Evolutionary conservation across 768 basidiomycete genomes (phyloP).

Genomic region (Mrakia hoshinonis): DNA sequence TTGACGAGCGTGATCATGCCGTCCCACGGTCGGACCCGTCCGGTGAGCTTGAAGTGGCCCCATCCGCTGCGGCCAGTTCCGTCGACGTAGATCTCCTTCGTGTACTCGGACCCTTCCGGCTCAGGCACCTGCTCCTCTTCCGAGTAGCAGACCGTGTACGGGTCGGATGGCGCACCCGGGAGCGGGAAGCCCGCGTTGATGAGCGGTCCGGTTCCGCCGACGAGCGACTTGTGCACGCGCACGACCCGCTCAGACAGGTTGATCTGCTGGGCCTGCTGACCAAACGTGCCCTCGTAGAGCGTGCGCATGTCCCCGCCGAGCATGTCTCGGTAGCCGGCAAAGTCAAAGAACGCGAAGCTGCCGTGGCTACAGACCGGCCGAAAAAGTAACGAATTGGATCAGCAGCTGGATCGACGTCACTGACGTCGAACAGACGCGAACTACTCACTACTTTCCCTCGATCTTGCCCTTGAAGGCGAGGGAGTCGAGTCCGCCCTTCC

Average conservation of each 20-base stretch:
- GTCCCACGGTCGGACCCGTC: constrained; percentile 21
- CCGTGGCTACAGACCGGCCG: neutral
- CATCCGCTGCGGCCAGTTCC: constrained; percentile 14
- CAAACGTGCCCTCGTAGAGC: constrained; percentile 19
- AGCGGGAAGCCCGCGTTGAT: constrained; percentile 25
- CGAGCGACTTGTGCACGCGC: neutral
- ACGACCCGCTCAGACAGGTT: constrained; percentile 13
- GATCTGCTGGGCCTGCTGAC: constrained; percentile 23
- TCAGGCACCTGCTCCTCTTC: constrained; percentile 22
- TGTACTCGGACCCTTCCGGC: constrained; percentile 15
- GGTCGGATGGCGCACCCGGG: neutral
- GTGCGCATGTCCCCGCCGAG: neutral
- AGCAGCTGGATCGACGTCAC: neutral
- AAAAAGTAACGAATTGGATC: neutral
- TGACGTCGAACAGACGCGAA: neutral
- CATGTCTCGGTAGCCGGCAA: constrained; percentile 28
- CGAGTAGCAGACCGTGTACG: constrained; percentile 15
- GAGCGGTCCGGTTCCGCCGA: constrained; percentile 19
- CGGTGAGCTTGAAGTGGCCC: constrained; percentile 17
- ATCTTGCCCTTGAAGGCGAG: constrained; percentile 15
- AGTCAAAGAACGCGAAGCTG: constrained; percentile 13
- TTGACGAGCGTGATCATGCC: constrained; percentile 21
- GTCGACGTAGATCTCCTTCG: constrained; percentile 19
- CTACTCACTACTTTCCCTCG: constrained; percentile 19
- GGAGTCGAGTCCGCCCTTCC: constrained; percentile 3